Evolutionary conservation across 2,329 filamentous ascomycete species (phyloP), one percentile per base, ranked within the genome.

Genomic region (Alternaria gaisen): DNA sequence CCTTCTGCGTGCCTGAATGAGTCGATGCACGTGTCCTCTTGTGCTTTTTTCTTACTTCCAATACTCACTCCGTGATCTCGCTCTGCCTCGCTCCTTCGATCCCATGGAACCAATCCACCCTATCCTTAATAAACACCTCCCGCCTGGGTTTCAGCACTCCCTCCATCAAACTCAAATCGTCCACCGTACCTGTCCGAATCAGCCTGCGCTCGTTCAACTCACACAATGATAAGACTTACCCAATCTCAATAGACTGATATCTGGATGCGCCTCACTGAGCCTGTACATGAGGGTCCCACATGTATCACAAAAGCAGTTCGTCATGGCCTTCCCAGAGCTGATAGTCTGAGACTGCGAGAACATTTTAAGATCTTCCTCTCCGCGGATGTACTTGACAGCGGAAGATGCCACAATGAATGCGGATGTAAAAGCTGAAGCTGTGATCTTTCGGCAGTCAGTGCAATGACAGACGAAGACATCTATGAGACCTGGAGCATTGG

Each of bases 201-300:
- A 48, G 44, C 20, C 20, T 20, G 32, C 28, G 32, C 3, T 4
- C 10, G 3, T 16, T 22, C 12, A 32, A 32, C 28, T 1, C 14
- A n/a, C 18, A 12, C 28, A 7, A 48, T 28, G 11, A 34, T 6
- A 6, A 20, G 1, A 16, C 28, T 32, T 48, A 48, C 44, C 44
- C 9, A 34, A 32, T 16, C 44, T 48, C 28, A 22, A 16, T 22
- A 48, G 0, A 2, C 0, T 22, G 9, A 48, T 16, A 3, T 34
- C 44, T 8, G 44, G 44, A 34, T 48, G 11, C 8, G 12, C 2
- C 4, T 48, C 28, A 22, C 7, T 22, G 12, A 34, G 50, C 5
- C 87, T 82, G 65, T 88, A 90, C 85, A 90, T 84, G 5, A 90
- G 81, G 0, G 84, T 84, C 2, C 88, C 87, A 69, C 88, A 90